These are phyloP conservation scores for Candida jianshihensis DNA, from an alignment of 805 yeast genomes.

Conservation along the genomic window DNA sequence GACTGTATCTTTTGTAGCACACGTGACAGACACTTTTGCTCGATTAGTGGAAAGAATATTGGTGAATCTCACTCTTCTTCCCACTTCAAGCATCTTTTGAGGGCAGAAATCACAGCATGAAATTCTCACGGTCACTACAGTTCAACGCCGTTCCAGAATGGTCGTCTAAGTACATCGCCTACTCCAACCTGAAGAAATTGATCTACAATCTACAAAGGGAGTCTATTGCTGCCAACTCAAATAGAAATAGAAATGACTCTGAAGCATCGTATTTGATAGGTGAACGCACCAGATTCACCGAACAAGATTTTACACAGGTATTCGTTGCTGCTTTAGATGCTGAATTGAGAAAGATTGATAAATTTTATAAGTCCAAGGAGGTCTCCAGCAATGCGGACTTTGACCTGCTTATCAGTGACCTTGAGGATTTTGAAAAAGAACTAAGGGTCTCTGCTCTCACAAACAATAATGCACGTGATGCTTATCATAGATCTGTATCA, in stretches of 20 bases:
- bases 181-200: slow-evolving; percentile 78
- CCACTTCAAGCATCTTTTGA: no score
- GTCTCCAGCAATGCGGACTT: slow-evolving; percentile 44
- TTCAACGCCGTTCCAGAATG: slow-evolving; percentile 98
- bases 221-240: slow-evolving; percentile 13
- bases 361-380: slow-evolving; percentile 67
- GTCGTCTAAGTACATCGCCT: slow-evolving; percentile 88
- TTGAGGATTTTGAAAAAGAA: slow-evolving; percentile 47
- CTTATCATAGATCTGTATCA: not conserved
- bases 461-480: no score
- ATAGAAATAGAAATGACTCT: slow-evolving; percentile 14
- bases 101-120: slow-evolving; percentile 42
- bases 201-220: slow-evolving; percentile 80
- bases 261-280: slow-evolving; percentile 24
- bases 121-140: slow-evolving; percentile 90
- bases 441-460: slow-evolving; percentile 6
- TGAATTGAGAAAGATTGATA: slow-evolving; percentile 71
- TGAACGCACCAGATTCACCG: slow-evolving; percentile 26
- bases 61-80: no score
- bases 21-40: no score
- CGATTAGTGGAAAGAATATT: no score
- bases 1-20: no score
- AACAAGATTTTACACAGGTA: slow-evolving; percentile 44
- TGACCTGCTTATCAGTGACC: slow-evolving; percentile 52
- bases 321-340: slow-evolving; percentile 69